Evolutionary conservation across 2,329 filamentous ascomycete genomes (phyloP).

Genomic region (Cytospora leucostoma): DNA sequence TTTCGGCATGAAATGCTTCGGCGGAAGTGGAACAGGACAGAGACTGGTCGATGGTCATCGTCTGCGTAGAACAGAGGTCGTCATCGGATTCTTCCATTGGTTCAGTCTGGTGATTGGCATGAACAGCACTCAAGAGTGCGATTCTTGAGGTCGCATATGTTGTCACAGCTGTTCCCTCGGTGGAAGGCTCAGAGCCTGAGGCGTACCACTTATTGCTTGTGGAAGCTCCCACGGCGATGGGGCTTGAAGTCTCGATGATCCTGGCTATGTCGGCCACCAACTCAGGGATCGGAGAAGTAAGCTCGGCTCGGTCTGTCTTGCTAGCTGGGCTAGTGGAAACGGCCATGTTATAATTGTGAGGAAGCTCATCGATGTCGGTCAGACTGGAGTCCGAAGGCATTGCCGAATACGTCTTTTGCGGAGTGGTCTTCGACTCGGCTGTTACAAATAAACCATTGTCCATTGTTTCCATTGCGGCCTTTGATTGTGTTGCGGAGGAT

Average conservation of each 20-base stretch:
- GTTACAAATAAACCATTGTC: no score
- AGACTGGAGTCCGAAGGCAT: neutral
- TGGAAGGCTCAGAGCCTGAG: no score
- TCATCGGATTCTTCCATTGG: neutral
- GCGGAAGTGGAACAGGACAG: neutral
- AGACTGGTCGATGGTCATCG: neutral
- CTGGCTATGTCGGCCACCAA: conserved; percentile 15
- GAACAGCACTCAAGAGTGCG: neutral
- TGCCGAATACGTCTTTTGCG: neutral
- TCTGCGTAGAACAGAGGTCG: neutral
- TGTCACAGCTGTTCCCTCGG: neutral
- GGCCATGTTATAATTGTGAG: neutral
- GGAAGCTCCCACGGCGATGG: neutral
- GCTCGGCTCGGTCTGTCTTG: neutral
- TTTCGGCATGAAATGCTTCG: neutral
- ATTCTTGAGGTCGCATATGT: neutral
- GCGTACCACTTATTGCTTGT: no score
- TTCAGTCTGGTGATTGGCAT: neutral
- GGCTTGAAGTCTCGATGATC: conserved; percentile 5
- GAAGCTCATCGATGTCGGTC: neutral
- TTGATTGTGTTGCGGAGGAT: no score
- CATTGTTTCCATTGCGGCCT: no score
- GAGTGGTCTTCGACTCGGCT: neutral
- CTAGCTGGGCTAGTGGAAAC: neutral
- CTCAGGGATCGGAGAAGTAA: conserved; percentile 7